Evolutionary conservation across 2,329 filamentous ascomycete species (phyloP).

Genomic region (Cladophialophora chaetospira): DNA sequence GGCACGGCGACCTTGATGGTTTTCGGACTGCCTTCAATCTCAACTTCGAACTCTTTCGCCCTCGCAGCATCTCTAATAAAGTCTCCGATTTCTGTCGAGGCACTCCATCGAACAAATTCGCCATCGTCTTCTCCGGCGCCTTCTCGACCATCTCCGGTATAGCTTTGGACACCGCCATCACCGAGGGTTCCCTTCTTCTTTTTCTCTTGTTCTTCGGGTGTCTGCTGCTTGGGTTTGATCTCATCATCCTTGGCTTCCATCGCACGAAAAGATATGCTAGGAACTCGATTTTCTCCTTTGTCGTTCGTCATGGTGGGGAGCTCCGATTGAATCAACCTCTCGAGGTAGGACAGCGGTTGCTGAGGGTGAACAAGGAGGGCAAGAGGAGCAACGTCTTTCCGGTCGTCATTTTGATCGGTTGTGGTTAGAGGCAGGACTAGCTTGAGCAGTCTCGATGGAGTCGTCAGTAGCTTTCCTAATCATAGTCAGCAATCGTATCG

Average conservation of each 20-base stretch:
- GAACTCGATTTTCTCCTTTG: constrained; percentile 68
- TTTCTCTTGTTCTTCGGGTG: constrained; percentile 49
- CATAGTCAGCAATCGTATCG: neutral
- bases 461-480: constrained; percentile 74
- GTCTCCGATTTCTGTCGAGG: constrained; percentile 86
- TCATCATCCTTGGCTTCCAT: constrained; percentile 70
- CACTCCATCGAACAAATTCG: constrained; percentile 83
- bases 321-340: constrained; percentile 85
- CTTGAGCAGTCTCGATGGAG: constrained; percentile 77
- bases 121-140: constrained; percentile 46
- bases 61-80: constrained; percentile 89
- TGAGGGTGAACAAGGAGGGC: constrained; percentile 85
- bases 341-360: constrained; percentile 87
- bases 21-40: constrained; percentile 69
- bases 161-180: constrained; percentile 66
- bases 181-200: constrained; percentile 47
- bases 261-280: constrained; percentile 76
- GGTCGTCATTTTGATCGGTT: constrained; percentile 58
- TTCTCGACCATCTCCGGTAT: constrained; percentile 70
- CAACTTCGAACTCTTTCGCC: constrained; percentile 79
- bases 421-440: constrained; percentile 74
- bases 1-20: constrained; percentile 80
- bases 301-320: constrained; percentile 67
- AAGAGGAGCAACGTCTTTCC: constrained; percentile 77
- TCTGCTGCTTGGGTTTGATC: constrained; percentile 42